phyloP scores from a whole-genome alignment of 2,329 filamentous ascomycete genomes.

The Diaporthe eres region DNA sequence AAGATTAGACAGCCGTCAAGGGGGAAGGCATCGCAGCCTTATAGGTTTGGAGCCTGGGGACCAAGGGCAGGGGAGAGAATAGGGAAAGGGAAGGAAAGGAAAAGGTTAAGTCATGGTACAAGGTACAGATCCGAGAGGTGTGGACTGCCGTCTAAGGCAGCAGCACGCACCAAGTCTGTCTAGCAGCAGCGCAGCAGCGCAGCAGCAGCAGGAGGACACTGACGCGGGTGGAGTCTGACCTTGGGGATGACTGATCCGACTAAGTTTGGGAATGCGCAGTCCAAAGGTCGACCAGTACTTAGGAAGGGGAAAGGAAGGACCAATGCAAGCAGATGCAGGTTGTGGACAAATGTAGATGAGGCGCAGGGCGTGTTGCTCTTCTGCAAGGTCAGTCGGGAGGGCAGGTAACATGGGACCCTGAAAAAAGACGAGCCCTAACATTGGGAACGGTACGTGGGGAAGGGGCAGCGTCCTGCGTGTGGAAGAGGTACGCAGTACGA shows the following conservation, averaged over 20 bases:
- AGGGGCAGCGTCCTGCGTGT: slow-evolving; percentile 9
- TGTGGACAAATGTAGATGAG: slow-evolving; percentile 40
- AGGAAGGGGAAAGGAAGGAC: slow-evolving; percentile 27
- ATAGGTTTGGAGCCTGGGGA: slow-evolving; percentile 62
- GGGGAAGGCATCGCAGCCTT: slow-evolving; percentile 68
- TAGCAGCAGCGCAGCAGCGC: slow-evolving; percentile 17
- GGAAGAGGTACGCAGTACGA: slow-evolving; percentile 38
- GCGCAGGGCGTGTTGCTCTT: slow-evolving; percentile 41
- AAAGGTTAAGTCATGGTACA: slow-evolving; percentile 39
- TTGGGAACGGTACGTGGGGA: slow-evolving; percentile 36
- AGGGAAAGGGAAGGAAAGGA: slow-evolving; percentile 40
- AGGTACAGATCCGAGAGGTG: slow-evolving; percentile 32
- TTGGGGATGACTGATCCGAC: slow-evolving; percentile 41
- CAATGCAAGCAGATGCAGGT: slow-evolving; percentile 39
- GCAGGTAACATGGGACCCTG: slow-evolving; percentile 40
- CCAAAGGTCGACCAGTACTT: slow-evolving; percentile 33
- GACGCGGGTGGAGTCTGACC: slow-evolving; percentile 41
- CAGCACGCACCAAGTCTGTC: slow-evolving; percentile 31
- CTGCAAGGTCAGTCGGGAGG: slow-evolving; percentile 35
- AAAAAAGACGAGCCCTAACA: slow-evolving; percentile 34
- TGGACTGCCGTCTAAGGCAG: slow-evolving; percentile 41
- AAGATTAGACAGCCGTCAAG: slow-evolving; percentile 40
- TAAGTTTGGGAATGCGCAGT: slow-evolving; percentile 38
- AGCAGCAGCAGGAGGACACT: slow-evolving; percentile 31
- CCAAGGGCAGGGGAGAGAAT: slow-evolving; percentile 45